phyloP scores from a whole-genome alignment of 2,329 filamentous ascomycete genomes.

The Penicillium sp. region DNA sequence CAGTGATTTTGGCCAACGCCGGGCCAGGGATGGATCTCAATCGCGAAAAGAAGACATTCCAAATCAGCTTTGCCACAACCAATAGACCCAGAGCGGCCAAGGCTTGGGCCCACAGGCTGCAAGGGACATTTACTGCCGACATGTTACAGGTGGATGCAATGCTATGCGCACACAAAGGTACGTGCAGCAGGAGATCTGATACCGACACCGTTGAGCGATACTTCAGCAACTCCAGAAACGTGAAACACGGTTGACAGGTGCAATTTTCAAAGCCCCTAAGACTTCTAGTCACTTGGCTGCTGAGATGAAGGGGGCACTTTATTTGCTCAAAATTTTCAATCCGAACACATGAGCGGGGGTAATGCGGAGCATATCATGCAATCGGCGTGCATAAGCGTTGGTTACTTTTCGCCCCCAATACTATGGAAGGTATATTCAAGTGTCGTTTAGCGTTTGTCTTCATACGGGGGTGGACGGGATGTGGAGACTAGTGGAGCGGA shows the following conservation, averaged over 20 bases:
- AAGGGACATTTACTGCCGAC: neutral
- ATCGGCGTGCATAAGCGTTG: neutral
- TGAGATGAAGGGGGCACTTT: neutral
- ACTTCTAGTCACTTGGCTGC: neutral
- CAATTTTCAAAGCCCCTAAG: neutral
- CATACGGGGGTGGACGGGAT: conserved; percentile 10
- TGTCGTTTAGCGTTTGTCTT: neutral
- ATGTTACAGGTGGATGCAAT: neutral
- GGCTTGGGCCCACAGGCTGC: conserved; percentile 9
- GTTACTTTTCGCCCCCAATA: neutral
- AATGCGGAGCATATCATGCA: neutral
- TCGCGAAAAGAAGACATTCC: conserved; percentile 11
- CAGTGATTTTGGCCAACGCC: conserved; percentile 15
- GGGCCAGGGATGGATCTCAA: conserved; percentile 18
- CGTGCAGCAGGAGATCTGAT: neutral
- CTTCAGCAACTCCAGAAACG: neutral
- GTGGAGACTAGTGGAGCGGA: conserved; percentile 5
- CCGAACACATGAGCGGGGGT: neutral
- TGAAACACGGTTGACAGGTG: neutral
- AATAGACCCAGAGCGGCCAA: conserved; percentile 10
- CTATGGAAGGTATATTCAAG: conserved; percentile 1
- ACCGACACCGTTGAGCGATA: neutral
- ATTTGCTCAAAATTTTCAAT: neutral
- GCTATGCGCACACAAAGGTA: neutral
- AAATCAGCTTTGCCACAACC: conserved; percentile 12